Evolutionary conservation across 73 alveolate genomes (phyloP).

Genomic region (Tetrahymena malaccensis): DNA sequence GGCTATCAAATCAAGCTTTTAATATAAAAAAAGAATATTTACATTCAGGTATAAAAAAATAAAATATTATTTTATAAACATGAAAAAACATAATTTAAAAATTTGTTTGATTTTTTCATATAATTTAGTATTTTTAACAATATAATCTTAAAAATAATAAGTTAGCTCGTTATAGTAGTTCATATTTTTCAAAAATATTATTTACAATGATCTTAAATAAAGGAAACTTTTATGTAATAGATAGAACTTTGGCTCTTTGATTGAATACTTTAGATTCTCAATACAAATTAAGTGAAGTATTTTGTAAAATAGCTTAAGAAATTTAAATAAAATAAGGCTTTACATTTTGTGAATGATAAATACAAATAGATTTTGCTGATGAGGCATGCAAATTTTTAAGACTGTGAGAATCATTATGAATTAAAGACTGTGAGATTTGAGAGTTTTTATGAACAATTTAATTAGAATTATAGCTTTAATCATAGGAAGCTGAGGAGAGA

Average conservation of each 20-base stretch:
- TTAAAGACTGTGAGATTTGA: neutral
- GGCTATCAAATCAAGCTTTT: neutral
- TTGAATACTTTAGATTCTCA: no score
- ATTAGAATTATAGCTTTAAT: neutral
- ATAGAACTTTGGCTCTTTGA: neutral
- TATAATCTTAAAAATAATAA: no score
- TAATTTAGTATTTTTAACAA: no score
- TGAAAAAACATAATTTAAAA: no score
- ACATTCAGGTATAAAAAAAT: neutral
- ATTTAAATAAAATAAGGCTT: no score
- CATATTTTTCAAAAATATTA: no score
- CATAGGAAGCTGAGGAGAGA: neutral
- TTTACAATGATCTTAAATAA: no score
- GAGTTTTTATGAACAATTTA: neutral
- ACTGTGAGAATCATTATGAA: neutral
- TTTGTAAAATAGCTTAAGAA: no score
- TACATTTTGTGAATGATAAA: neutral
- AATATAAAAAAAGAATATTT: neutral
- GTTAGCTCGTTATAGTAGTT: neutral
- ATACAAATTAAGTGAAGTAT: no score
- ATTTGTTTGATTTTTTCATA: neutral
- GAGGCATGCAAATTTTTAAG: neutral
- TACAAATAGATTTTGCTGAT: neutral
- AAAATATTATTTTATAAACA: neutral
- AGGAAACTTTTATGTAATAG: neutral